A percentile compares a stretch with the other conserved stretches of the same genome.
These are phyloP conservation scores for Pelomyxa schiedti DNA, from an alignment of 78 protist genomes.

Conservation along the genomic window DNA sequence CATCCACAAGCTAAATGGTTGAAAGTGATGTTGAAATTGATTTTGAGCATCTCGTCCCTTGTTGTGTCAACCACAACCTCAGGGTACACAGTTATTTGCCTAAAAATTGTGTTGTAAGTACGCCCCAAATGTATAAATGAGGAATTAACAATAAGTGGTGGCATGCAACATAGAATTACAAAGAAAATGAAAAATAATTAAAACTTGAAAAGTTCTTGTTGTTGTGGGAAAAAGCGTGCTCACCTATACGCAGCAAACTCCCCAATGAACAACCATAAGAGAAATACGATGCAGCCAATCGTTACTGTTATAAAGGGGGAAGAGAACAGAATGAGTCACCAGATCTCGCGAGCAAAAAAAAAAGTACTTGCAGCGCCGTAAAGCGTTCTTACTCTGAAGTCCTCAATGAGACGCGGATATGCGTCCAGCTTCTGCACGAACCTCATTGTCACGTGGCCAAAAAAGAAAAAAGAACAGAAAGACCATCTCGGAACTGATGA, in stretches of 20 bases:
- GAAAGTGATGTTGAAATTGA: conserved; percentile 62
- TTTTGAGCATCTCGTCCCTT: conserved; percentile 53
- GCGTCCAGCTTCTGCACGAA: conserved; percentile 68
- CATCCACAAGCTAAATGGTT: conserved; percentile 54
- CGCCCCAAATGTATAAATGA: background rate
- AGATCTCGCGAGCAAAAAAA: background rate
- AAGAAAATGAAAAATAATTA: background rate
- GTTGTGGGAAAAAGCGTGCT: no score
- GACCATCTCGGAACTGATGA: no score
- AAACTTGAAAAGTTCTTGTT: background rate
- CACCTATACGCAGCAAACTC: conserved; percentile 33
- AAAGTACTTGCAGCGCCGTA: conserved; percentile 61
- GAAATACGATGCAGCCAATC: conserved; percentile 16
- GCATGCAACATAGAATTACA: background rate
- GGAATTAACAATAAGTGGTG: background rate
- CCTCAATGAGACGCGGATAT: conserved; percentile 79
- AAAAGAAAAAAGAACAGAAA: no score
- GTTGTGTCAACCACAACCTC: conserved; percentile 48
- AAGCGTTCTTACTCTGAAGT: conserved; percentile 63
- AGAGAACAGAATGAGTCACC: background rate
- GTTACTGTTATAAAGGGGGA: conserved; percentile 14
- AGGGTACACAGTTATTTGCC: conserved; percentile 22
- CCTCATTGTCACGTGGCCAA: no score
- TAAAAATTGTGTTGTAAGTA: background rate
- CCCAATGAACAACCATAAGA: conserved; percentile 50